Base-by-base conservation (phyloP, 176 grass and related monocot species). In the Musa beccarii region DNA sequence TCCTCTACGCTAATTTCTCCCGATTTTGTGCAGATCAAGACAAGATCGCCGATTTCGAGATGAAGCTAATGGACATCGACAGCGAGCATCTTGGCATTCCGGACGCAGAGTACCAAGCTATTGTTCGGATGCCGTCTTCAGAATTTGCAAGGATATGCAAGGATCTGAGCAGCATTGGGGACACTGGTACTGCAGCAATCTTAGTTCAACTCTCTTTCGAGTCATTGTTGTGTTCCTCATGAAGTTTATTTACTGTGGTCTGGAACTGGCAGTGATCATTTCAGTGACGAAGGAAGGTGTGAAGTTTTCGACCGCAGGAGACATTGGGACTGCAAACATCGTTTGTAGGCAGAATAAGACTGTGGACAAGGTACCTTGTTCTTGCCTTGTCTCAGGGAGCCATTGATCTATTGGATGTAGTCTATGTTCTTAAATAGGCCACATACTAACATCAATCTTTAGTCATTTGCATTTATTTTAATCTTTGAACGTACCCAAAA, bases 51-150 rank as follows among this genome's bases (percentile, higher is more conserved):
- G 83, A 81, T 59, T 85, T 80, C 54, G 77, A 81, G 68, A 81
- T 85, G 83, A 85, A 81, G 66, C 73, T 85, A 2, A 85, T 85
- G 83, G 83, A 85, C 69, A 85, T 85, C 51, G 83, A 85, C 61
- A 71, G 66, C 20, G 83, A 81, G 73, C 83, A 85, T 81, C 78
- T 85, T 2, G 72, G 79, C 10, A 85, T 81, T 72, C 83, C 78
- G 9, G 83, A 85, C 76, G 68, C 78, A 1, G 69, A 80, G 69
- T 80, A 80, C 57, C 79, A 80, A 19, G 68, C 79, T 9, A 73
- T 73, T 20, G 79, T 80, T 20, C 55, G 69, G 2, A 73, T 80
- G 79, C 79, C 79, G 11, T 73, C 79, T 0, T 11, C 71, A 54
- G 78, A 85, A 20, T 85, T 85, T 71, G 66, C 83, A 56, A 79